A percentile compares a stretch with the other conserved stretches of the same genome.
Evolutionary conservation across 2,329 filamentous ascomycete species (phyloP).

Genomic region (Fusarium sp.): DNA sequence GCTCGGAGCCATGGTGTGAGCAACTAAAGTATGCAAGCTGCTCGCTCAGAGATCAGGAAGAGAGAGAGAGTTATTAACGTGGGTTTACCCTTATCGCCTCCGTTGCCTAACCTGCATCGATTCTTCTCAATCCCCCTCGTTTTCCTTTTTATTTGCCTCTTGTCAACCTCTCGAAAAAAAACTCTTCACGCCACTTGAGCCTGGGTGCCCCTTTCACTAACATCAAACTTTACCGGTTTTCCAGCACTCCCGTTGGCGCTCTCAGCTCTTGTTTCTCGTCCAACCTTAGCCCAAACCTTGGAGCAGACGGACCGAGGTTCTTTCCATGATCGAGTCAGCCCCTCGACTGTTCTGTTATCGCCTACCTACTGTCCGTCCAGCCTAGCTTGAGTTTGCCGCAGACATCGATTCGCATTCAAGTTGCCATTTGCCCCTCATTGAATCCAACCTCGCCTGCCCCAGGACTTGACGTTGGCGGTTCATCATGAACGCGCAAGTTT

Average conservation of each 20-base stretch:
- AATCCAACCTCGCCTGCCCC: conserved; percentile 2
- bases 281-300: conserved; percentile 37
- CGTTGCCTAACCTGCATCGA: conserved; percentile 26
- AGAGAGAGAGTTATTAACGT: conserved; percentile 37
- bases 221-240: conserved; percentile 37
- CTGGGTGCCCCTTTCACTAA: conserved; percentile 2
- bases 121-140: conserved; percentile 17
- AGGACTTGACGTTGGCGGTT: conserved; percentile 18
- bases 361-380: conserved; percentile 11
- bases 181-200: conserved; percentile 16
- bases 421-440: conserved; percentile 7
- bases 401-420: conserved; percentile 5
- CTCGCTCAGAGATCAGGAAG: conserved; percentile 31
- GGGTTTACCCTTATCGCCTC: conserved; percentile 39
- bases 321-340: conserved; percentile 37
- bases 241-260: conserved; percentile 13
- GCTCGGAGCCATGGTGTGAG: conserved; percentile 32
- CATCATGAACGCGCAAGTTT: conserved; percentile 69
- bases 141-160: conserved; percentile 1
- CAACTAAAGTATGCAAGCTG: conserved; percentile 23
- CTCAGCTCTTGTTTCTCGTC: conserved; percentile 27
- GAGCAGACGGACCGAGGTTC: conserved; percentile 27
- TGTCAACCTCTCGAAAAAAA: conserved; percentile 7
- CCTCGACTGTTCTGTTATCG: conserved; percentile 29
- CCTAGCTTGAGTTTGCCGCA: conserved; percentile 14